phyloP scores from a whole-genome alignment of 257 asterid species.

The Nicotiana paniculata region DNA sequence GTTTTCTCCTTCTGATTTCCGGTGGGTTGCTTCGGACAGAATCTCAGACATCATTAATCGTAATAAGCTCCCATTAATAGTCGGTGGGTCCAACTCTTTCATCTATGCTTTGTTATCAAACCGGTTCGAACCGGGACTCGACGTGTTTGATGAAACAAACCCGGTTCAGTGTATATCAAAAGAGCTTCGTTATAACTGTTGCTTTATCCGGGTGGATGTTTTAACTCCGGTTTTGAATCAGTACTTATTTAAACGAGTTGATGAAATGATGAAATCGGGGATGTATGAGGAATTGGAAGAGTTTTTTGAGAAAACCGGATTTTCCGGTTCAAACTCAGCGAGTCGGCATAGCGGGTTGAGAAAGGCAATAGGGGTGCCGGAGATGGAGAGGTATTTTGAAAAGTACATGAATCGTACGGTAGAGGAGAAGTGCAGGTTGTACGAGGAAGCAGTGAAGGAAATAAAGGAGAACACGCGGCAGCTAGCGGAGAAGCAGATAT shows the following conservation, averaged over 20 bases:
- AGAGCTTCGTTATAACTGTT: slow-evolving; percentile 53
- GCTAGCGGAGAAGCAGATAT: slow-evolving; percentile 47
- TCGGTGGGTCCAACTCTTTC: slow-evolving; percentile 90
- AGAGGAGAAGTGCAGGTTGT: slow-evolving; percentile 9
- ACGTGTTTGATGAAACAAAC: slow-evolving; percentile 41
- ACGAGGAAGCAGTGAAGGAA: slow-evolving; percentile 46
- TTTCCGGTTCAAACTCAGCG: slow-evolving; percentile 16
- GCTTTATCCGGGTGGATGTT: slow-evolving; percentile 78
- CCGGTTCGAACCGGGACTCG: slow-evolving; percentile 31
- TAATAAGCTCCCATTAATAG: slow-evolving; percentile 44
- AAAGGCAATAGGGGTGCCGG: slow-evolving; percentile 77
- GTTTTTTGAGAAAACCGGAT: slow-evolving; percentile 26
- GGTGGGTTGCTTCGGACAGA: slow-evolving; percentile 25
- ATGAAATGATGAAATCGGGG: slow-evolving; percentile 77
- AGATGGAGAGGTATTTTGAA: slow-evolving; percentile 38
- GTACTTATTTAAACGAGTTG: slow-evolving; percentile 58
- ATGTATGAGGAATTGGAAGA: slow-evolving; percentile 60
- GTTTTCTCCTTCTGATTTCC: slow-evolving; percentile 58
- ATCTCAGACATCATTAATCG: slow-evolving; percentile 36
- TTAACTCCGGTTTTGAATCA: slow-evolving; percentile 39
- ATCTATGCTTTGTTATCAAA: slow-evolving; percentile 46
- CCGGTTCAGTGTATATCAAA: slow-evolving; percentile 18
- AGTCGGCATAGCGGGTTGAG: slow-evolving; percentile 39
- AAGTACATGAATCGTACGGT: background rate
- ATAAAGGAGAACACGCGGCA: slow-evolving; percentile 52